A percentile compares a stretch with the other conserved stretches of the same genome.
These are phyloP conservation scores for Saksenaea oblongispora DNA, from an alignment of 371 early-diverging fungal species.

Conservation along the genomic window DNA sequence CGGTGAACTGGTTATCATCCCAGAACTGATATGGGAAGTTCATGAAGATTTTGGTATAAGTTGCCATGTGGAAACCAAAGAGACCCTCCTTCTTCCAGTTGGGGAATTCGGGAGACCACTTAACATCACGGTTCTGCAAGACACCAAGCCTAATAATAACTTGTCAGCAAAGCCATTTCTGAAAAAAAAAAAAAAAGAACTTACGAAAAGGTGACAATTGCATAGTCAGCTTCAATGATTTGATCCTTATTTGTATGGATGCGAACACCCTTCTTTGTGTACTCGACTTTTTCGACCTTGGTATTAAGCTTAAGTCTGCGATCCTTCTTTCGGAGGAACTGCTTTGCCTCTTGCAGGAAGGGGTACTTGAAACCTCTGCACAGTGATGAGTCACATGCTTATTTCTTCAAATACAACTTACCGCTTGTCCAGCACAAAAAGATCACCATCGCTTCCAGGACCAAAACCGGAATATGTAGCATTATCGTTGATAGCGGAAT, in stretches of 20 bases:
- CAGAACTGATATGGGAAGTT: constrained; percentile 49
- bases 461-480: constrained; percentile 40
- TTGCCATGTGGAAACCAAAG: constrained; percentile 51
- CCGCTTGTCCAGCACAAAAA: constrained; percentile 42
- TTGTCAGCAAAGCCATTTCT: not conserved
- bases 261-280: constrained; percentile 32
- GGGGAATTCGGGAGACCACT: constrained; percentile 41
- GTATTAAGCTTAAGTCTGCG: constrained; percentile 34
- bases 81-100: constrained; percentile 49
- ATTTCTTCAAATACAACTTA: constrained; percentile 12
- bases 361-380: constrained; percentile 46
- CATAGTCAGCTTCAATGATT: constrained; percentile 47
- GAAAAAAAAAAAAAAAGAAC: not conserved
- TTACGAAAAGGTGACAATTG: constrained; percentile 50
- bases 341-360: constrained; percentile 36
- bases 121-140: constrained; percentile 38
- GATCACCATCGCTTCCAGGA: constrained; percentile 41
- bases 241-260: constrained; percentile 31
- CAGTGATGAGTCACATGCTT: not conserved
- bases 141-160: constrained; percentile 34
- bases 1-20: constrained; percentile 43
- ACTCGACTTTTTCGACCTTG: constrained; percentile 33
- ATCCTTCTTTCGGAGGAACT: constrained; percentile 28
- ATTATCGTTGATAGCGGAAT: constrained; percentile 29
- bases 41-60: constrained; percentile 52